phyloP scores from a whole-genome alignment of 192 early-diverging fungal genomes.

The Rhizophagus clarus region DNA sequence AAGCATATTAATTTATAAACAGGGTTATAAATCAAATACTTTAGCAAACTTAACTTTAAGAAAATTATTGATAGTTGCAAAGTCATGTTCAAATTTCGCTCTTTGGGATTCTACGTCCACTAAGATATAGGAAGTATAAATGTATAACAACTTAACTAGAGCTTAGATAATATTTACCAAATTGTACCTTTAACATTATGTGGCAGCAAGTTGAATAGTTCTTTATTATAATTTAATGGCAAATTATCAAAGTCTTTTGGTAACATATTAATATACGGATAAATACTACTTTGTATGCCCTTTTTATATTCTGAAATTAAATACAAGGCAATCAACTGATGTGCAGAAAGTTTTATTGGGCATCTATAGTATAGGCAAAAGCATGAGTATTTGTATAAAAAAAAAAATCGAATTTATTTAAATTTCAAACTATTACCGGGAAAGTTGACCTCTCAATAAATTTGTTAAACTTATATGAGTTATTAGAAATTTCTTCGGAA shows the following conservation, averaged over 20 bases:
- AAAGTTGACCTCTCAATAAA: conserved; percentile 20
- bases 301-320: conserved; percentile 41
- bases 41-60: conserved; percentile 26
- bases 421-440: conserved; percentile 37
- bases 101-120: conserved; percentile 49
- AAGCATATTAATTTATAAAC: background rate
- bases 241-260: conserved; percentile 58
- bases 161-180: no score
- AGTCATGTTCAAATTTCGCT: conserved; percentile 50
- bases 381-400: background rate
- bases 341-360: conserved; percentile 38
- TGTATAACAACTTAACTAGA: background rate
- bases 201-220: conserved; percentile 42
- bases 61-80: conserved; percentile 27
- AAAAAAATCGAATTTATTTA: background rate
- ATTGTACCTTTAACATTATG: conserved; percentile 42
- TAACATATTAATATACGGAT: conserved; percentile 50
- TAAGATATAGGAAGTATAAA: conserved; percentile 5
- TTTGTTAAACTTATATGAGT: conserved; percentile 35
- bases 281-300: conserved; percentile 38
- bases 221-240: conserved; percentile 49
- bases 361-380: background rate
- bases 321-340: conserved; percentile 53
- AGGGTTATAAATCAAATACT: background rate
- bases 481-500: conserved; percentile 52